phyloP scores from a whole-genome alignment of 805 yeast species.

The Kluyveromyces starmeri region DNA sequence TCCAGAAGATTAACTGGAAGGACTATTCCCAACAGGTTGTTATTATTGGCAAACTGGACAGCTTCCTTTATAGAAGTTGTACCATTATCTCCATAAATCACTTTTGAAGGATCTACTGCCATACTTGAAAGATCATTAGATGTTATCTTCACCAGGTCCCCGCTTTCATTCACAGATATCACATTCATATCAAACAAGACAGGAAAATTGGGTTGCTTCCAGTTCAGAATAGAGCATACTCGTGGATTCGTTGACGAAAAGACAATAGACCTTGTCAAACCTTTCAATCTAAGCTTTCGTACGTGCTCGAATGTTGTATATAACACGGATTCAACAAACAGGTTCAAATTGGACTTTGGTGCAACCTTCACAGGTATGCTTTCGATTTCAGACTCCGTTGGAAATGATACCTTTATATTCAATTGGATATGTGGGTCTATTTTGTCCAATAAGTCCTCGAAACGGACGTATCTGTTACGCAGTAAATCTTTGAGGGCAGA shows the following conservation, averaged over 20 bases:
- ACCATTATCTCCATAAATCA: slow-evolving; percentile 13
- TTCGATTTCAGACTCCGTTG: slow-evolving; percentile 45
- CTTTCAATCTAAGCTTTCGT: slow-evolving; percentile 35
- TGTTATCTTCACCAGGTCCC: slow-evolving; percentile 21
- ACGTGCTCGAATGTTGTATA: slow-evolving; percentile 71
- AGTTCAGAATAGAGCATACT: slow-evolving; percentile 87
- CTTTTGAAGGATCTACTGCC: slow-evolving; percentile 16
- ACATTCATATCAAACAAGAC: slow-evolving; percentile 80
- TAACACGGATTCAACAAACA: slow-evolving; percentile 66
- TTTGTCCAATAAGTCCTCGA: slow-evolving; percentile 46
- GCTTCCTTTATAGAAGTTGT: slow-evolving; percentile 41
- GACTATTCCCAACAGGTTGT: slow-evolving; percentile 79
- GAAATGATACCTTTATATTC: slow-evolving; percentile 68
- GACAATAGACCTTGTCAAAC: slow-evolving; percentile 54
- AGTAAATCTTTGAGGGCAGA: slow-evolving; percentile 20
- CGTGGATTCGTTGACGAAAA: slow-evolving; percentile 81
- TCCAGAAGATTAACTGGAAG: slow-evolving; percentile 62
- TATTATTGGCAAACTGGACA: slow-evolving; percentile 65
- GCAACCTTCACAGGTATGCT: slow-evolving; percentile 34
- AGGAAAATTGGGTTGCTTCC: slow-evolving; percentile 98
- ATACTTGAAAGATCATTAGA: slow-evolving; percentile 21
- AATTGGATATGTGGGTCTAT: slow-evolving; percentile 56
- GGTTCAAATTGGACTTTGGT: slow-evolving; percentile 48
- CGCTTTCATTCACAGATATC: slow-evolving; percentile 27
- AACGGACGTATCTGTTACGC: slow-evolving; percentile 43